A percentile compares a stretch with the other conserved stretches of the same genome.
phyloP scores from a whole-genome alignment of 78 protist genomes.

The Dictyostelium firmibasis region DNA sequence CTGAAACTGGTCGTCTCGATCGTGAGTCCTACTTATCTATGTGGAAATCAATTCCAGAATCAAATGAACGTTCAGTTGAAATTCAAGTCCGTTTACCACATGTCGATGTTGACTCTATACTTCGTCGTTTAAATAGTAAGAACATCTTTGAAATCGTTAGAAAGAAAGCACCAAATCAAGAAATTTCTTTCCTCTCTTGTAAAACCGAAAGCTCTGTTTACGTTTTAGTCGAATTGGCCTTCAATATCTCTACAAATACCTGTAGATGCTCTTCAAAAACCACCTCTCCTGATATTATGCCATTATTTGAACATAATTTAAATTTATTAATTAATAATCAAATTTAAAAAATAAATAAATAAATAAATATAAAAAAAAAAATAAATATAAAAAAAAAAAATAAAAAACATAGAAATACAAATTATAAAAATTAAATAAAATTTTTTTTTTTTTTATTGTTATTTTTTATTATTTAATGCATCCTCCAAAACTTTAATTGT shows the following conservation, averaged over 20 bases:
- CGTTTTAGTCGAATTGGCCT: conserved; percentile 25
- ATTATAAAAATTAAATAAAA: background rate
- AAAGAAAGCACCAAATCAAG: conserved; percentile 55
- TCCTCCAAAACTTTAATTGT: conserved; percentile 41
- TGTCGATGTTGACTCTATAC: conserved; percentile 27
- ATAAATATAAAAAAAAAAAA: background rate
- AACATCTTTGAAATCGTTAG: conserved; percentile 70
- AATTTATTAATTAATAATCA: conserved; percentile 46
- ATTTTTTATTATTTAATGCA: background rate
- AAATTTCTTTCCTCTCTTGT: conserved; percentile 70
- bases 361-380: background rate
- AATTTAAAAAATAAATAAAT: background rate
- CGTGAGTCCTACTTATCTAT: conserved; percentile 62
- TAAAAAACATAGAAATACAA: background rate
- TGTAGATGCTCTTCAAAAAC: conserved; percentile 35
- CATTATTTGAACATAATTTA: conserved; percentile 58
- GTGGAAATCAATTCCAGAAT: conserved; percentile 69
- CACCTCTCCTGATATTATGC: conserved; percentile 35
- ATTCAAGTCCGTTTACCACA: conserved; percentile 34
- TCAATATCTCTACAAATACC: background rate
- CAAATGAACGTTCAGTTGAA: conserved; percentile 37
- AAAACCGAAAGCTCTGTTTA: conserved; percentile 67
- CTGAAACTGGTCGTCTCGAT: conserved; percentile 56
- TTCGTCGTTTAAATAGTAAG: conserved; percentile 1
- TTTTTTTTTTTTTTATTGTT: background rate